A percentile compares a stretch with the other conserved stretches of the same genome.
Evolutionary conservation across 2,329 filamentous ascomycete species (phyloP).

Genomic region (Sphaerulina vaccinii): DNA sequence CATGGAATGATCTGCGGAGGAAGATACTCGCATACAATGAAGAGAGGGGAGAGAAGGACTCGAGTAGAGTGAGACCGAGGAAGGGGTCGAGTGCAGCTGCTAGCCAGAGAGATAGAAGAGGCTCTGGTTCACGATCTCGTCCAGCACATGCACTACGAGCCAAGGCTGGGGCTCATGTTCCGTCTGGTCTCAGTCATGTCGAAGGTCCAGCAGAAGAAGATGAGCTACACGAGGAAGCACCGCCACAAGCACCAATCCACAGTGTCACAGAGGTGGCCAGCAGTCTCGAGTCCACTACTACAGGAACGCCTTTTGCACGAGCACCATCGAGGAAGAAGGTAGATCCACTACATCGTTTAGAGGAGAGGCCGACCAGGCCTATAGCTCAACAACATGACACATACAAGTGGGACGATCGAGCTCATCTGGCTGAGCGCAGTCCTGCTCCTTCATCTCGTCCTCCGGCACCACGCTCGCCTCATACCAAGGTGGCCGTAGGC

Average conservation of each 20-base stretch:
- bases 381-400: conserved; percentile 44
- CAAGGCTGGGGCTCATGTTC: conserved; percentile 16
- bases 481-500: conserved; percentile 73
- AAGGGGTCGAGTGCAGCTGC: conserved; percentile 19
- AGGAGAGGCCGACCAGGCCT: conserved; percentile 30
- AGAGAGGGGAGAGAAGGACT: conserved; percentile 36
- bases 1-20: conserved; percentile 38
- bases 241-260: conserved; percentile 2
- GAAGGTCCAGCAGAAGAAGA: conserved; percentile 23
- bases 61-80: conserved; percentile 24
- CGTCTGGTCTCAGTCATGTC: conserved; percentile 30
- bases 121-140: conserved; percentile 22
- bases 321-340: conserved; percentile 47
- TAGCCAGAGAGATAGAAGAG: conserved; percentile 16
- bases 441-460: conserved; percentile 26
- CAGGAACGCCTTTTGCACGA: conserved; percentile 53
- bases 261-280: conserved; percentile 19
- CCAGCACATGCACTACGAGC: conserved; percentile 13
- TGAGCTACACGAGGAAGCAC: conserved; percentile 1
- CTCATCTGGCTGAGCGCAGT: conserved; percentile 35
- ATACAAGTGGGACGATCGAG: conserved; percentile 49
- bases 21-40: conserved; percentile 38
- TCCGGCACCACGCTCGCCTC: conserved; percentile 40
- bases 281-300: conserved; percentile 34
- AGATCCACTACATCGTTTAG: conserved; percentile 20